phyloP scores from a whole-genome alignment of 1,139 yeast genomes.

The Candida freyschussii region DNA sequence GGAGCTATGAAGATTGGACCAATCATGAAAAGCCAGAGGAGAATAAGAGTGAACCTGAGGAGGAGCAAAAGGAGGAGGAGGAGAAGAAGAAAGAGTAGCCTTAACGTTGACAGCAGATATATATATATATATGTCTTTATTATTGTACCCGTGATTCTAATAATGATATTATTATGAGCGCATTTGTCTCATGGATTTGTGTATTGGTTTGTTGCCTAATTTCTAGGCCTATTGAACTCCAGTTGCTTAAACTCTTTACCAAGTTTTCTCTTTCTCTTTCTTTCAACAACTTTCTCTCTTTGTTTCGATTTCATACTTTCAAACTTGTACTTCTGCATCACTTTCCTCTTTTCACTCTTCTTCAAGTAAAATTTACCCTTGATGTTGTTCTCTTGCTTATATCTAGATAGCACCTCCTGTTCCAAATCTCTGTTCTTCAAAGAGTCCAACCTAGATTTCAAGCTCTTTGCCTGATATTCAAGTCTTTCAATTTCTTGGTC shows the following conservation, averaged over 20 bases:
- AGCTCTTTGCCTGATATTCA: constrained; percentile 49
- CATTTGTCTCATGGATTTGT: too few species aligned
- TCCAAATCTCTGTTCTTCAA: constrained; percentile 75
- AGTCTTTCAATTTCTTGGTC: constrained; percentile 50
- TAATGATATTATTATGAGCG: too few species aligned
- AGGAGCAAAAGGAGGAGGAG: constrained; percentile 1
- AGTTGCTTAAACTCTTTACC: constrained; percentile 86
- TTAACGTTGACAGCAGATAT: constrained; percentile 2
- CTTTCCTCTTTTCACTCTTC: constrained; percentile 74
- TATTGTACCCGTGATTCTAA: too few species aligned
- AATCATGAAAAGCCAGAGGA: constrained; percentile 14
- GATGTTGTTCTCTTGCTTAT: constrained; percentile 30
- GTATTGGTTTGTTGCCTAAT: too few species aligned
- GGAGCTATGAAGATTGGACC: constrained; percentile 86
- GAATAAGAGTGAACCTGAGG: constrained; percentile 2
- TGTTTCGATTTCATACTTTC: constrained; percentile 79
- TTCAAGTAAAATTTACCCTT: constrained; percentile 56
- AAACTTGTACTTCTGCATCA: constrained; percentile 84
- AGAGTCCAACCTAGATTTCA: constrained; percentile 73
- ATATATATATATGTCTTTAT: too few species aligned
- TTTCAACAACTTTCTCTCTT: constrained; percentile 82
- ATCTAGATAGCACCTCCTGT: constrained; percentile 45
- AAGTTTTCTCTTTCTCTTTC: constrained; percentile 88
- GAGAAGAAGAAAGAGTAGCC: constrained; percentile 3
- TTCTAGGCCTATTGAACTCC: constrained; percentile 44